Evolutionary conservation across 805 yeast species (phyloP).

Genomic region (Kuraishia floccosa): DNA sequence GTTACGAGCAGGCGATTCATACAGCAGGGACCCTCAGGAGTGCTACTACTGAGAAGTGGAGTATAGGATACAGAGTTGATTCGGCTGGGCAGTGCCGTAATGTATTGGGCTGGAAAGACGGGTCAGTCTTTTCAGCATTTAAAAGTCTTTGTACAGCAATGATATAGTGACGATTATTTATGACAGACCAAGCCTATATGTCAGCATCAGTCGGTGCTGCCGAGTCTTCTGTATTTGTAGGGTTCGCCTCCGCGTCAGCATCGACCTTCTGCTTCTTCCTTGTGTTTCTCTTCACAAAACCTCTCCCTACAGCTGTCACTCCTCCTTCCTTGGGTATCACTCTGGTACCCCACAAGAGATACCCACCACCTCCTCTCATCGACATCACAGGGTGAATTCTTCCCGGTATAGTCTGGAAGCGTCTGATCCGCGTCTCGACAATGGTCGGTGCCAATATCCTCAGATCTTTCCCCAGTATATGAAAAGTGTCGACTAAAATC

Average conservation of each 20-base stretch:
- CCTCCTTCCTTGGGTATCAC: constrained; percentile 58
- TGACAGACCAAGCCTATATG: background rate
- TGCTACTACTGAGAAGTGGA: constrained; percentile 28
- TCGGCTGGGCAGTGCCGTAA: constrained; percentile 41
- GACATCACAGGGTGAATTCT: constrained; percentile 95
- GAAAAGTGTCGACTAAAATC: constrained; percentile 60
- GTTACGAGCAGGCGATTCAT: constrained; percentile 37
- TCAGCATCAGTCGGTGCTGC: constrained; percentile 1
- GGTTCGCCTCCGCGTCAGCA: background rate
- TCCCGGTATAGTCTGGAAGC: constrained; percentile 89
- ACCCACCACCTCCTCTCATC: constrained; percentile 88
- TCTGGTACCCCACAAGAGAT: constrained; percentile 62
- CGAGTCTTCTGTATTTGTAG: background rate
- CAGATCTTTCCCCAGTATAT: constrained; percentile 52
- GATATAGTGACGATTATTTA: background rate
- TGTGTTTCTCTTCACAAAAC: constrained; percentile 30
- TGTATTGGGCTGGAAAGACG: constrained; percentile 64
- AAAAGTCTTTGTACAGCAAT: background rate
- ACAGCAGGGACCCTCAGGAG: constrained; percentile 13
- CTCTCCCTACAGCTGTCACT: constrained; percentile 61
- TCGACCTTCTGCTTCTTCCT: constrained; percentile 3
- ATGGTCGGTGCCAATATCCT: constrained; percentile 76
- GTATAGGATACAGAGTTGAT: constrained; percentile 35
- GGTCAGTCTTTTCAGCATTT: too few relatives aligned
- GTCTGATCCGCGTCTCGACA: constrained; percentile 71